Evolutionary conservation across 2,329 filamentous ascomycete genomes (phyloP), one percentile per base, ranked within the genome.

Genomic region (Albophoma yamanashiensis): DNA sequence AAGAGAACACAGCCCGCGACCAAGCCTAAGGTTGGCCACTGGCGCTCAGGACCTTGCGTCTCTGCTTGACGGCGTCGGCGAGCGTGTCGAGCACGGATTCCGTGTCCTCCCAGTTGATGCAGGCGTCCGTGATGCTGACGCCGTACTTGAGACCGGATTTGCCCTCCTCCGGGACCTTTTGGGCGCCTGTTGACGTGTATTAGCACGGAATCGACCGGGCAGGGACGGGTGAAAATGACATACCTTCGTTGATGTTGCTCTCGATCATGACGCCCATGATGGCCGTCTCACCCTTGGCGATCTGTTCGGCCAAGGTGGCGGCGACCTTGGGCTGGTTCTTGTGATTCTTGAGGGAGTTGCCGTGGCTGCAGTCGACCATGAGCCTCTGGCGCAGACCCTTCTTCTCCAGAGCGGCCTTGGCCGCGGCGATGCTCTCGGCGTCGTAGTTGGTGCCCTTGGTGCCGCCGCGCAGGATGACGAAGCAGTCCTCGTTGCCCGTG

Each of bases 231-330:
- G 17, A 7, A 11, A 22, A 14, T 14, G n/a, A 66, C 80, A 69
- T 74, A 89, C 89, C 92, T 78, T 97, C 93, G 69, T 93, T 89
- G 77, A 97, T 95, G 75, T 97, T 90, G 75, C 90, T 95, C 80
- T 99, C 94, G 69, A 99, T 96, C 94, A 99, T 99, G 62, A 97
- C 91, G 69, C 94, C 94, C 85, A 97, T 93, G 70, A 99, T 94
- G 56, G 81, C 88, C 3, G 83, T 82, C 78, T 97, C 93, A 42
- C 94, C 94, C 61, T 82, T 84, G 59, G 87, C 82, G 62, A 99
- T 89, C 77, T 99, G 94, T 69, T 89, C 86, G 2, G 90, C 92
- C 60, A 99, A 74, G 14, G 81, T 83, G 57, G 85, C 86, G 4
- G 92, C 92, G 25, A 99, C 94, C 81, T 93, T 92, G 66, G 92